Base-by-base conservation (phyloP, 169 alveolate species). In the Plasmodium ovale region DNA sequence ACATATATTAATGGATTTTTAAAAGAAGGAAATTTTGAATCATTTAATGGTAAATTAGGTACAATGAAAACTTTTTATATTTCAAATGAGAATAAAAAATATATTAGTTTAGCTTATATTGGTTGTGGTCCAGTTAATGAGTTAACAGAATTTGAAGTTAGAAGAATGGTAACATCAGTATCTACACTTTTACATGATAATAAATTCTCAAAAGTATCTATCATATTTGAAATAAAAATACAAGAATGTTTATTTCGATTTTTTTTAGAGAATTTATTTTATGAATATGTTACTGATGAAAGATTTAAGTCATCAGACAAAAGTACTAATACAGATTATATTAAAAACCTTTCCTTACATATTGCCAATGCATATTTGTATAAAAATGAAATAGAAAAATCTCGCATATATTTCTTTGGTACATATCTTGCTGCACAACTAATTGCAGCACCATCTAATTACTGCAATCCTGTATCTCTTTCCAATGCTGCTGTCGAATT, bases 381-480 rank as follows among this genome's bases (percentile, higher is more conserved):
- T 67, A 54, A 53, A 2, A 27, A 16, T 21, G 62, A 82, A 47
- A 19, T 82, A 6, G 72, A 82, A 14, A 82, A 68, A 67, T 23
- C 85, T 1, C 85, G 72, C 25, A 59, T 68, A 2, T 82, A 67
- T 82, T 82, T 31, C 54, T 54, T 23, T 16, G 90, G 85, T 23
- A 82, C 85, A 6, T 68, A 82, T 58, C 67, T 54, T 56, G 93
- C 97, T 12, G 56, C 94, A 3, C 95, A 95, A 72, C 92, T 95
- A 12, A 93, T 93, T 0, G 70, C 97, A 3, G 96, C 97, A 9
- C 97, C 97, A 56, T 91, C 97, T 42, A 95, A 95, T 79, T 95
- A 94, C 53, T 93, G 96, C 31, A 92, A 95, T 72, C 94, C 97
- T 21, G 95, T 94, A 4, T 89, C 95, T 6, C 64, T 95, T 44